Evolutionary conservation across 129 eudicot species (phyloP), one percentile per base, ranked within the genome.

Genomic region (Centaurea solstitialis): DNA sequence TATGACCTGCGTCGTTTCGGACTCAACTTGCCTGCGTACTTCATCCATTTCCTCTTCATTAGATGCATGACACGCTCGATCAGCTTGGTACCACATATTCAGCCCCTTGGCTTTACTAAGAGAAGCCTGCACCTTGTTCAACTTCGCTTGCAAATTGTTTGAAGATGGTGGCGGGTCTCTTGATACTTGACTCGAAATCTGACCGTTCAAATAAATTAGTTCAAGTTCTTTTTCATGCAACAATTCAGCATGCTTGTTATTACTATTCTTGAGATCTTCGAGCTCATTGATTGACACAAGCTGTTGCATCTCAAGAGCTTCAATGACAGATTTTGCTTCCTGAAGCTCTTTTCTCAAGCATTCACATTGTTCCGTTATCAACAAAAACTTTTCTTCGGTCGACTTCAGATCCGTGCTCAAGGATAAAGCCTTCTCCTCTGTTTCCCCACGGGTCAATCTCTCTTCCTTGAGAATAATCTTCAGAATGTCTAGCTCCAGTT

Each of bases 1-100:
- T 69, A 91, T 93, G 70, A 93, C 98, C 72, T 93, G 88, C 12
- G 97, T 95, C 21, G 97, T 93, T 89, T 93, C 98, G 17, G 86
- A 92, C 82, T 93, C 98, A 30, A 86, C 98, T 83, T 93, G 98
- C 72, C 79, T 85, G n/a, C 94, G 91, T 3, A 88, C 80, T 83
- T 86, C 87, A 67, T 93, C 97, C 91, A 81, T 89, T 88, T 91
- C 91, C 71, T 87, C 89, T 79, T 93, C 91, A 70, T 81, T 78
- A 40, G 91, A 83, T 41, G 70, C 85, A 78, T 89, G 91, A 74
- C 15, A 84, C 11, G 83, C 89, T 30, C 61, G 81, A 68, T 90
- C 96, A 77, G 75, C 86, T 79, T 89, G 92, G 81, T 93, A 91
- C 73, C 80, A 57, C 57, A 71, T 50, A 83, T 91, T 93, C 77